Percentiles rank a stretch among this genome's conserved stretches.
These are phyloP conservation scores for Coemansia sp. DNA, from an alignment of 192 early-diverging fungal genomes.

Conservation along the genomic window DNA sequence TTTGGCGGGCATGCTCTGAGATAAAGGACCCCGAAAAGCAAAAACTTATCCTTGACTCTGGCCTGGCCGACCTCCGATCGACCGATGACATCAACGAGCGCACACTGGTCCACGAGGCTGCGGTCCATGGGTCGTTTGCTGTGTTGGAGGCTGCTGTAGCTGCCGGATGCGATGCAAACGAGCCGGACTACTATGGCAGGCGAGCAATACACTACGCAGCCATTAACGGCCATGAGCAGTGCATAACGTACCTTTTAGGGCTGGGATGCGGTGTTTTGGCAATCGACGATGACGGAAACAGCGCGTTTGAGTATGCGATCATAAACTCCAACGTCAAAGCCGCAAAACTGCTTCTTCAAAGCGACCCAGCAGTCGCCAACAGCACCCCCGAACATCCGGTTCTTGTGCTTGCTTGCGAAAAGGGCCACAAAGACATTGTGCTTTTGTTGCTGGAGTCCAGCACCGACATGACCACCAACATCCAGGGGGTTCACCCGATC, in stretches of 20 bases:
- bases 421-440: conserved; percentile 86
- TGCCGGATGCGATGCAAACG: conserved; percentile 47
- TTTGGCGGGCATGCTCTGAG: conserved; percentile 53
- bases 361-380: conserved; percentile 60
- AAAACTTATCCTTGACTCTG: conserved; percentile 63
- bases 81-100: conserved; percentile 93
- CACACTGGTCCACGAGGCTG: conserved; percentile 85
- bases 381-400: conserved; percentile 58
- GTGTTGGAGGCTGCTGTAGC: conserved; percentile 62
- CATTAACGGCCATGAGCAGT: conserved; percentile 82
- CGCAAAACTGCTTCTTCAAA: conserved; percentile 71
- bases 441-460: conserved; percentile 74
- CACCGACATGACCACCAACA: conserved; percentile 70
- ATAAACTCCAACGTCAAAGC: conserved; percentile 77
- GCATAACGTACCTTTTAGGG: conserved; percentile 61
- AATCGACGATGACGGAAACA: conserved; percentile 87
- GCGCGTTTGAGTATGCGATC: conserved; percentile 85
- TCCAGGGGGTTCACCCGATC: conserved; percentile 82
- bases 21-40: conserved; percentile 37
- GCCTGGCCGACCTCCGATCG: conserved; percentile 74
- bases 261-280: conserved; percentile 56
- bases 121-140: conserved; percentile 74
- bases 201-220: conserved; percentile 91
- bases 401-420: conserved; percentile 87
- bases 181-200: conserved; percentile 86